These are phyloP conservation scores for Cystofilobasidium capitatum DNA, from an alignment of 768 basidiomycete genomes.

Conservation along the genomic window DNA sequence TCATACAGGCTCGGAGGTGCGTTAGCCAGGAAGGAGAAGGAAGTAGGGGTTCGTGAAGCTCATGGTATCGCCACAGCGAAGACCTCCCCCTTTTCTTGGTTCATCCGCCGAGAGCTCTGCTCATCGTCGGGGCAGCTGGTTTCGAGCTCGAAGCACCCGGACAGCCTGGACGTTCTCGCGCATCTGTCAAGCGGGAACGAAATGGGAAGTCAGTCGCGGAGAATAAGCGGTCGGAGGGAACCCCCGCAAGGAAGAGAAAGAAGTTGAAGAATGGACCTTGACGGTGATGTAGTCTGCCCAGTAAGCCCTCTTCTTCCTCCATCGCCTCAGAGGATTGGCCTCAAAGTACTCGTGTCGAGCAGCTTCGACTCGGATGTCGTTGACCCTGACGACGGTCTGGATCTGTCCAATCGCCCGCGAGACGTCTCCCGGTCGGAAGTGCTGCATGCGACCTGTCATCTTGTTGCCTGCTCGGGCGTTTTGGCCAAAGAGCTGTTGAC, in stretches of 20 bases:
- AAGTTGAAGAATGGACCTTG: background rate
- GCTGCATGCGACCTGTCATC: background rate
- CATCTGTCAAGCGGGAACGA: background rate
- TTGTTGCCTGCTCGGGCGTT: background rate
- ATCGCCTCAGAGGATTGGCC: background rate
- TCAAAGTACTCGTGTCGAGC: constrained; percentile 3
- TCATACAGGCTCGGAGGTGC: background rate
- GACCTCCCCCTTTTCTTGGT: background rate
- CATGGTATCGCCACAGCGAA: no score
- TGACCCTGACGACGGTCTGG: background rate
- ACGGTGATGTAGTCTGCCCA: constrained; percentile 3
- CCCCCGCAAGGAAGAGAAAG: no score
- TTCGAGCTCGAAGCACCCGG: background rate
- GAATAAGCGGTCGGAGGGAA: no score
- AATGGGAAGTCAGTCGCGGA: background rate
- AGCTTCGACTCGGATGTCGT: background rate
- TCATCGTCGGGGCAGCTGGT: background rate
- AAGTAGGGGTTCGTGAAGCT: no score
- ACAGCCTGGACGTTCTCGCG: background rate
- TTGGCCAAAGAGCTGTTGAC: background rate
- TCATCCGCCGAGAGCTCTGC: background rate
- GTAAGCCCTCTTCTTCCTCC: background rate
- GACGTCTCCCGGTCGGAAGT: constrained; percentile 2
- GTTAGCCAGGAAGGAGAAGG: no score
- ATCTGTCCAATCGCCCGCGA: constrained; percentile 1